phyloP scores from a whole-genome alignment of 2,329 filamentous ascomycete genomes.

The Neodidymelliopsis sp. region DNA sequence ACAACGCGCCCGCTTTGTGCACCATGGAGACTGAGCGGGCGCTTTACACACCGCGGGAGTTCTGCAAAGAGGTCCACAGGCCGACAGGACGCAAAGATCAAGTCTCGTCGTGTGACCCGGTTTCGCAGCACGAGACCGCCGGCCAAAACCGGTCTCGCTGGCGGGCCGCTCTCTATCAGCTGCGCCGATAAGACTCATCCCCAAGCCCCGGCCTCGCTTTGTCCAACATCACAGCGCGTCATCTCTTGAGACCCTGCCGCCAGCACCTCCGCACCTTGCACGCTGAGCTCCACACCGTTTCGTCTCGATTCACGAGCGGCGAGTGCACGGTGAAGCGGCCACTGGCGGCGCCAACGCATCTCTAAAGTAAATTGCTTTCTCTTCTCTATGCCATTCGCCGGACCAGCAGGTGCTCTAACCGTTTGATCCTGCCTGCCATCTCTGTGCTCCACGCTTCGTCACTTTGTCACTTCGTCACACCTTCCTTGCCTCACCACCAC shows the following conservation, averaged over 20 bases:
- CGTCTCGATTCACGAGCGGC: constrained; percentile 27
- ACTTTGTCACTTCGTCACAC: constrained; percentile 20
- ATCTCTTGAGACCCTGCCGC: constrained; percentile 31
- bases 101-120: constrained; percentile 36
- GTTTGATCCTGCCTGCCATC: constrained; percentile 33
- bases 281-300: constrained; percentile 28
- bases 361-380: constrained; percentile 34
- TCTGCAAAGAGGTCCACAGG: background rate
- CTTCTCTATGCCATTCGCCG: constrained; percentile 39
- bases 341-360: constrained; percentile 49
- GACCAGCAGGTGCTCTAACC: constrained; percentile 45
- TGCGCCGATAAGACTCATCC: constrained; percentile 32
- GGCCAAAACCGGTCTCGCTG: constrained; percentile 25
- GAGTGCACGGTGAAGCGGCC: constrained; percentile 28
- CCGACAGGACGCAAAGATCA: constrained; percentile 6
- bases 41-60: constrained; percentile 6
- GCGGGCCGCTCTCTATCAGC: constrained; percentile 32
- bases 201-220: constrained; percentile 29
- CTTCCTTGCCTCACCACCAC: constrained; percentile 5
- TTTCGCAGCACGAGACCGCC: constrained; percentile 20
- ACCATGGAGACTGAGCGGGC: constrained; percentile 11
- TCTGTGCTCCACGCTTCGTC: constrained; percentile 27
- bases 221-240: constrained; percentile 37
- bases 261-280: constrained; percentile 31
- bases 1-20: constrained; percentile 16